A percentile compares a stretch with the other conserved stretches of the same genome.
Evolutionary conservation across 2,329 filamentous ascomycete genomes (phyloP).

Genomic region (Chaetomiaceae sp.): DNA sequence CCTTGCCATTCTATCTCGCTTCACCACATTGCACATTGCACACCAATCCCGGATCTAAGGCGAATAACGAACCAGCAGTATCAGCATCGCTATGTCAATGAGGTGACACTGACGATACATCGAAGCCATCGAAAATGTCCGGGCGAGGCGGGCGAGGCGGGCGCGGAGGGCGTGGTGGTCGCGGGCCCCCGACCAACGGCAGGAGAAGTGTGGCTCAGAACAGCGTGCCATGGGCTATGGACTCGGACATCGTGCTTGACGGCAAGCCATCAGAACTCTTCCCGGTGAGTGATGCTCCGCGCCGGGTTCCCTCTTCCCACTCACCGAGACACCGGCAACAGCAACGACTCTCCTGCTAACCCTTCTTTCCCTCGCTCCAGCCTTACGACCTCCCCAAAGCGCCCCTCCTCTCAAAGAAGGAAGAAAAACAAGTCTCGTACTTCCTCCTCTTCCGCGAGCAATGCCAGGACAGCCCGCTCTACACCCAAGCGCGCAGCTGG

Average conservation of each 20-base stretch:
- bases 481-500: constrained; percentile 49
- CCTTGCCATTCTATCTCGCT: too few relatives aligned
- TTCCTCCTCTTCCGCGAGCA: constrained; percentile 54
- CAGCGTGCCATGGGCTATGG: constrained; percentile 51
- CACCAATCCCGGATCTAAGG: too few relatives aligned
- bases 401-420: constrained; percentile 39
- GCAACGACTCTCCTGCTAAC: background rate
- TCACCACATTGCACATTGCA: too few relatives aligned
- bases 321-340: background rate
- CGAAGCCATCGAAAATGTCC: constrained; percentile 38
- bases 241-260: constrained; percentile 44
- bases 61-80: too few relatives aligned
- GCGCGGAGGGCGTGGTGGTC: constrained; percentile 31
- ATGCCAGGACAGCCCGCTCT: constrained; percentile 50
- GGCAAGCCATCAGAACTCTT: constrained; percentile 56
- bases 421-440: constrained; percentile 45
- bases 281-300: constrained; percentile 38
- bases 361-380: constrained; percentile 29
- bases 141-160: constrained; percentile 45
- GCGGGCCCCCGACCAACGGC: constrained; percentile 37
- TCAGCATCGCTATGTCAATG: background rate
- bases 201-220: constrained; percentile 40
- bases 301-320: background rate
- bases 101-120: background rate
- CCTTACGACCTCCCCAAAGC: constrained; percentile 46